Evolutionary conservation across 164 flowering plant species (phyloP).

Genomic region (Platanus orientalis): DNA sequence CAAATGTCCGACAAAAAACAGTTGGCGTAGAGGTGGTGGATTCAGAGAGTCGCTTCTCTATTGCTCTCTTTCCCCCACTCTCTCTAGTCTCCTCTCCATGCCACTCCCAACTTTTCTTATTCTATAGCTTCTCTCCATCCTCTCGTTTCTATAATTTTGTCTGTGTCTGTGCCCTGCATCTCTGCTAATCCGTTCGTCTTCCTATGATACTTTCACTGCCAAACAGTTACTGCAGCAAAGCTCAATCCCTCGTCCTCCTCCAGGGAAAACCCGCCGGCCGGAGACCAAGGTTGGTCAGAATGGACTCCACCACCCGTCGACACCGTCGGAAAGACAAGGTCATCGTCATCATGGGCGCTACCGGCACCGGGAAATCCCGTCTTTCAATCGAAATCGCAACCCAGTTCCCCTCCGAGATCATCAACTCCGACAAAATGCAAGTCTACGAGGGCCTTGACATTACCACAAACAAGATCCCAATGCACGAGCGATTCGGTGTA

Average conservation of each 20-base stretch:
- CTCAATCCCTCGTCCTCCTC: constrained; percentile 7
- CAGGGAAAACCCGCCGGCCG: not conserved
- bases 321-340: constrained; percentile 24
- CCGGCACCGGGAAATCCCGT: constrained; percentile 72
- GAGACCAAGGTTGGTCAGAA: too few relatives aligned
- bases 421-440: constrained; percentile 91
- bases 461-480: constrained; percentile 74
- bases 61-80: too few relatives aligned
- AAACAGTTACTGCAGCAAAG: constrained; percentile 5
- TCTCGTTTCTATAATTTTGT: too few relatives aligned
- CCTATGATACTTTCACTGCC: constrained; percentile 21
- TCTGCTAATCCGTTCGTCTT: too few relatives aligned
- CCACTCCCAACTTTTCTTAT: too few relatives aligned
- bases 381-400: constrained; percentile 68
- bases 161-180: too few relatives aligned
- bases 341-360: constrained; percentile 70
- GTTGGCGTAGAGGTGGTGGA: too few relatives aligned
- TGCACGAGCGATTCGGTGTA: constrained; percentile 39
- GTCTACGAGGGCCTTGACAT: constrained; percentile 67
- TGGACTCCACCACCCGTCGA: constrained; percentile 4
- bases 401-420: constrained; percentile 46
- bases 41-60: too few relatives aligned
- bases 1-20: too few relatives aligned
- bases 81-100: too few relatives aligned
- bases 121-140: too few relatives aligned